Percentiles rank a stretch among this genome's conserved stretches.
phyloP scores from a whole-genome alignment of 1,284 basidiomycete genomes.

The Coniferiporia sulphurascens region DNA sequence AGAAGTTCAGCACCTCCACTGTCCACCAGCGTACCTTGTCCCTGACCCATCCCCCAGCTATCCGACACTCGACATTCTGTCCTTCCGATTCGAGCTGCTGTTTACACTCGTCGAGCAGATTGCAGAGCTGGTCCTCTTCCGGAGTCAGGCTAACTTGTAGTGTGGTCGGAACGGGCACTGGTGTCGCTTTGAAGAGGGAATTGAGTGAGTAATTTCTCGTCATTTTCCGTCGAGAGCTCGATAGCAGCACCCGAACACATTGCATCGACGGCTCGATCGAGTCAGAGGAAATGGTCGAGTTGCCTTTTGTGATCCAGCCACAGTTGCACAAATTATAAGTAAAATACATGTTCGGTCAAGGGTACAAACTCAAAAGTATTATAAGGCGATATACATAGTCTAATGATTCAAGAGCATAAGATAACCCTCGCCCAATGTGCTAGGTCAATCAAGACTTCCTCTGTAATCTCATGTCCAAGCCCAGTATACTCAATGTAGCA shows the following conservation, averaged over 20 bases:
- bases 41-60: constrained; percentile 95
- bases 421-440: constrained; percentile 35
- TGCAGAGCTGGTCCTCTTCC: constrained; percentile 54
- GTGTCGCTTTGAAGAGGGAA: constrained; percentile 6
- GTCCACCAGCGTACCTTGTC: constrained; percentile 72
- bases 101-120: constrained; percentile 66
- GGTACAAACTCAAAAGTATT: background rate
- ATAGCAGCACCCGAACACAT: constrained; percentile 2
- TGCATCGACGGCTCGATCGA: constrained; percentile 5
- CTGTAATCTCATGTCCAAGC: constrained; percentile 34
- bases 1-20: constrained; percentile 1
- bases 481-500: constrained; percentile 31
- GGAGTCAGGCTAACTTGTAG: constrained; percentile 44
- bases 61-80: constrained; percentile 67
- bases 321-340: background rate
- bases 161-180: constrained; percentile 8
- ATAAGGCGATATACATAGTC: too few relatives aligned
- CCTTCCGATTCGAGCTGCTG: constrained; percentile 45
- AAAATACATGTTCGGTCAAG: background rate
- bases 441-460: constrained; percentile 34
- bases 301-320: background rate
- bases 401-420: background rate
- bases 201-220: constrained; percentile 5
- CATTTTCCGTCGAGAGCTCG: constrained; percentile 7
- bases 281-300: background rate